These are phyloP conservation scores for Pseudopithomyces maydicus DNA, from an alignment of 2,329 filamentous ascomycete genomes.

Conservation along the genomic window DNA sequence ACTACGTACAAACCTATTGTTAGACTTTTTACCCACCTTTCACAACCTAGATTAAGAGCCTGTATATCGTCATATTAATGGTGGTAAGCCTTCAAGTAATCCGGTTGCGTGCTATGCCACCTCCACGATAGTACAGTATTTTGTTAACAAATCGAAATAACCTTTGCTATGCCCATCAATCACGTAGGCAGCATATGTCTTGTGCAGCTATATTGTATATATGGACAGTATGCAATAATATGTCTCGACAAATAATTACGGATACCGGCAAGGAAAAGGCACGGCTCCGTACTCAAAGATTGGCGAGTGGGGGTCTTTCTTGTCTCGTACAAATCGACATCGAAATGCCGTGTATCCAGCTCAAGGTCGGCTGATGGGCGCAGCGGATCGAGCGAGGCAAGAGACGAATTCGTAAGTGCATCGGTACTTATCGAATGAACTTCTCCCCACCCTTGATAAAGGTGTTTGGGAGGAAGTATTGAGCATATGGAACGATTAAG, in stretches of 20 bases:
- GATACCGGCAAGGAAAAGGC: constrained; percentile 34
- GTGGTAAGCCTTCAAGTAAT: not conserved
- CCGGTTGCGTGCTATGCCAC: not conserved
- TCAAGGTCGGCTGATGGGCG: constrained; percentile 41
- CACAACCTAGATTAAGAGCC: not conserved
- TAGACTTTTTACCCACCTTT: not conserved
- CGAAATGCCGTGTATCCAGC: constrained; percentile 40
- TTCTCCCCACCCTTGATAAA: too few species aligned
- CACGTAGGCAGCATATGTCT: too few species aligned
- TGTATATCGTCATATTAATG: not conserved
- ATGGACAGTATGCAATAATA: not conserved
- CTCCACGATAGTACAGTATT: not conserved
- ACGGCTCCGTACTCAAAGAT: constrained; percentile 49
- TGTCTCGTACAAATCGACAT: constrained; percentile 40
- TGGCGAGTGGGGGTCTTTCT: constrained; percentile 38
- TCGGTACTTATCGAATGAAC: too few species aligned
- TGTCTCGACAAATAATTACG: constrained; percentile 49
- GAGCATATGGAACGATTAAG: too few species aligned
- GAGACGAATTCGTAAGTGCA: constrained; percentile 28
- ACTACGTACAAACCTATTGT: not conserved
- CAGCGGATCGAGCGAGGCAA: constrained; percentile 46
- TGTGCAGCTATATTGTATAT: too few species aligned
- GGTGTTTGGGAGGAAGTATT: too few species aligned
- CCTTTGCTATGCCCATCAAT: too few species aligned
- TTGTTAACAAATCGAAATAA: too few species aligned